phyloP scores from a whole-genome alignment of 768 basidiomycete genomes.

The Termitomyces sp. region DNA sequence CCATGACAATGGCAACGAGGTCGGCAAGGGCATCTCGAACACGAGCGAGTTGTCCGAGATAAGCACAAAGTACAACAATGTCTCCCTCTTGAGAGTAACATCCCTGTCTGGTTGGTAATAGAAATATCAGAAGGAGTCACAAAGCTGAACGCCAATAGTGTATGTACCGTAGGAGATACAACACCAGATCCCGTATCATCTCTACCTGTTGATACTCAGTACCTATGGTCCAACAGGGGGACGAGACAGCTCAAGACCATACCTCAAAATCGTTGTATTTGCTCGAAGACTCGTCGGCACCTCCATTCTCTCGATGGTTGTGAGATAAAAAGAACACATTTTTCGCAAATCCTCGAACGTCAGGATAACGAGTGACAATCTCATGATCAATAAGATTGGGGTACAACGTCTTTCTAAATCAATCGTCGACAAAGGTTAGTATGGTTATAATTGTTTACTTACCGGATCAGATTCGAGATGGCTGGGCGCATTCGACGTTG shows the following conservation, averaged over 20 bases:
- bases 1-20: constrained; percentile 61
- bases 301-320: constrained; percentile 54
- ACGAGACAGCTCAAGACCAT: not conserved
- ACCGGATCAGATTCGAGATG: constrained; percentile 64
- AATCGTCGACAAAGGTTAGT: not conserved
- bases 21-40: constrained; percentile 34
- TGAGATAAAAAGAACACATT: constrained; percentile 72
- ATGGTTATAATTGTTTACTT: constrained; percentile 1
- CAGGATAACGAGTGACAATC: constrained; percentile 44
- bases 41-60: constrained; percentile 41
- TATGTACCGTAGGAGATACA: constrained; percentile 39
- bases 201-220: constrained; percentile 26
- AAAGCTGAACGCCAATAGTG: not conserved
- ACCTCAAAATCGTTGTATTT: constrained; percentile 73
- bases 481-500: constrained; percentile 74
- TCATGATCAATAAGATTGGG: constrained; percentile 56
- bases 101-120: constrained; percentile 30
- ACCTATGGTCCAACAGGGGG: not conserved
- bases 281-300: constrained; percentile 57
- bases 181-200: constrained; percentile 42
- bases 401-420: constrained; percentile 54
- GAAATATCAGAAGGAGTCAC: not conserved
- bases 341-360: constrained; percentile 58
- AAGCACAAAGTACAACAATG: constrained; percentile 45
- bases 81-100: constrained; percentile 43